Conservation (phyloP, 2,329 filamentous ascomycete species). For the Claviceps africana region DNA sequence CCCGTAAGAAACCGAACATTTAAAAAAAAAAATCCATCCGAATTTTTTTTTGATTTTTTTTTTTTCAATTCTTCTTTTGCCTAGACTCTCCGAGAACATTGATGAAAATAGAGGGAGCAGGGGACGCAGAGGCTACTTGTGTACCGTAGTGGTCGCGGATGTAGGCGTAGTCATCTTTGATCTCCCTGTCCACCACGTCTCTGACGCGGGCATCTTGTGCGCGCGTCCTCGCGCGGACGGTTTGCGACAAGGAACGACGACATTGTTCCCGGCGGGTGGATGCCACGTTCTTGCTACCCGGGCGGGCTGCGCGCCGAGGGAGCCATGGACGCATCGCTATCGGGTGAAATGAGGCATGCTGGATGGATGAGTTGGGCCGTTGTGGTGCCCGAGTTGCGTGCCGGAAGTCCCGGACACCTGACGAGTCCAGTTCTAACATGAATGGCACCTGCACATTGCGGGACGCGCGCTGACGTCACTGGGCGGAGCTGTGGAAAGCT, state of each 20-base stretch:
- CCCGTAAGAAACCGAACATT: no score
- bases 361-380: neutral
- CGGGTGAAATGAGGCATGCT: no score
- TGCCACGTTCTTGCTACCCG: no score
- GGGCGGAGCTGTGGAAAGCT: neutral
- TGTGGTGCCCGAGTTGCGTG: no score
- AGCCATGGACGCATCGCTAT: no score
- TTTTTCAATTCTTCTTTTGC: neutral
- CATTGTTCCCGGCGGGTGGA: no score
- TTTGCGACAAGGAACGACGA: no score
- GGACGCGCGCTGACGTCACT: neutral
- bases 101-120: neutral
- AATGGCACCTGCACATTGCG: neutral
- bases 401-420: neutral
- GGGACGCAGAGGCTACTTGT: neutral
- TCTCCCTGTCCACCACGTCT: slow-evolving; percentile 12
- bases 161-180: slow-evolving; percentile 32
- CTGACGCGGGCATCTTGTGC: slow-evolving; percentile 4
- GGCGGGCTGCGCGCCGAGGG: no score
- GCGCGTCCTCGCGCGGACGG: neutral
- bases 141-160: slow-evolving; percentile 32
- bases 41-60: neutral
- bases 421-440: neutral
- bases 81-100: neutral
- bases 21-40: no score